Evolutionary conservation across 345 rosid genomes (phyloP), one percentile per base, ranked within the genome.

Genomic region (Trapa incisa): DNA sequence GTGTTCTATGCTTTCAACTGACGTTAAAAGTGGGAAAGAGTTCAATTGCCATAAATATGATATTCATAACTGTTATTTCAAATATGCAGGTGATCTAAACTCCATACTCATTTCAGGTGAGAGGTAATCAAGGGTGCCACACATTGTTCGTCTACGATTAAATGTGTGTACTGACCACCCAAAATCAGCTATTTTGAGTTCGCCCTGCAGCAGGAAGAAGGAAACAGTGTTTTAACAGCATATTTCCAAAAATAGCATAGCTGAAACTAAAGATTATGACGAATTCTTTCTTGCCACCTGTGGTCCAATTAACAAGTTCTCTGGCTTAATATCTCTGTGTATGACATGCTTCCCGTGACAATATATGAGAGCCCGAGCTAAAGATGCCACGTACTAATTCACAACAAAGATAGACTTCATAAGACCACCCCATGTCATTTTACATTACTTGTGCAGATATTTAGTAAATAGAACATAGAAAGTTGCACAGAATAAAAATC

Each of bases 141-240:
- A 95, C 97, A 95, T 95, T 33, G 99, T 95, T 61, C 86, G 77
- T 76, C 99, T 87, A n/a, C 96, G 89, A 75, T 89, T 91, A 76
- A 95, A 91, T 37, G 97, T 95, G 79, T 95, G 97, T 32, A 95
- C 99, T 0, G 99, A 95, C 99, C 97, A 95, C 67, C 97, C 99
- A 79, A 95, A 95, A 66, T 95, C 99, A 17, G 99, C 97, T 77
- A 95, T 95, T 85, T 95, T 95, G 54, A 91, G 96, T 75, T 95
- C 99, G 65, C 99, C 99, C 99, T 91, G 80, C 69, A 67, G 69
- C 43, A 29, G 33, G 67, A 71, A 65, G 2, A n/a, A 72, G 0
- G 35, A 15, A 42, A 52, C 58, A 41, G 68, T n/a, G 35, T 13
- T 58, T 10, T 57, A 67, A 11, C 32, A 32, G 48, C 36, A 38